These are phyloP conservation scores for Boletus reticuloceps DNA, from an alignment of 768 basidiomycete genomes.

Conservation along the genomic window DNA sequence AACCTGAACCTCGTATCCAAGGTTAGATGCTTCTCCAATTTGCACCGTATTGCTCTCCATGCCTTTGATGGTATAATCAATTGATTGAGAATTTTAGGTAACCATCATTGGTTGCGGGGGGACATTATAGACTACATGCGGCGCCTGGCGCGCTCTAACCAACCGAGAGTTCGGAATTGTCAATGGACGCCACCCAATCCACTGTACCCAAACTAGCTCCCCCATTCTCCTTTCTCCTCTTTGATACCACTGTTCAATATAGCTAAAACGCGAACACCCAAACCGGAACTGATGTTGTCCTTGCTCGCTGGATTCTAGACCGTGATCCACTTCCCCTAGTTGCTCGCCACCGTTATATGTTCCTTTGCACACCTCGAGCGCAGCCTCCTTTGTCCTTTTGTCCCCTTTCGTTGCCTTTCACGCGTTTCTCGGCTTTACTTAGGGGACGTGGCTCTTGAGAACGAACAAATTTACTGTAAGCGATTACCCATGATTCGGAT, in stretches of 20 bases:
- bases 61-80: slow-evolving; percentile 5
- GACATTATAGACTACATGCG: slow-evolving; percentile 26
- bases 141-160: neutral
- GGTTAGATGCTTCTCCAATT: slow-evolving; percentile 34
- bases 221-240: neutral
- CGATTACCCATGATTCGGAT: no score
- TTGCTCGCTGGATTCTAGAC: no score
- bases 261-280: slow-evolving; percentile 2
- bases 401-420: neutral
- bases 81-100: slow-evolving; percentile 36
- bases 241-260: slow-evolving; percentile 9
- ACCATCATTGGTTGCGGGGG: slow-evolving; percentile 59
- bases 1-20: slow-evolving; percentile 90
- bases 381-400: neutral
- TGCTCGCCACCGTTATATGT: no score
- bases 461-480: no score
- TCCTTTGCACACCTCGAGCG: neutral
- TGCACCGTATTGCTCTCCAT: neutral
- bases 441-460: no score
- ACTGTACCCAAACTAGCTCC: slow-evolving; percentile 1
- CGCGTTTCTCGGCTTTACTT: neutral
- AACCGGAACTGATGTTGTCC: neutral
- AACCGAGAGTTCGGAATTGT: neutral
- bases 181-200: slow-evolving; percentile 10
- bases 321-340: neutral